Evolutionary conservation across 257 asterid genomes (phyloP).

Genomic region (Euphrasia confusa): DNA sequence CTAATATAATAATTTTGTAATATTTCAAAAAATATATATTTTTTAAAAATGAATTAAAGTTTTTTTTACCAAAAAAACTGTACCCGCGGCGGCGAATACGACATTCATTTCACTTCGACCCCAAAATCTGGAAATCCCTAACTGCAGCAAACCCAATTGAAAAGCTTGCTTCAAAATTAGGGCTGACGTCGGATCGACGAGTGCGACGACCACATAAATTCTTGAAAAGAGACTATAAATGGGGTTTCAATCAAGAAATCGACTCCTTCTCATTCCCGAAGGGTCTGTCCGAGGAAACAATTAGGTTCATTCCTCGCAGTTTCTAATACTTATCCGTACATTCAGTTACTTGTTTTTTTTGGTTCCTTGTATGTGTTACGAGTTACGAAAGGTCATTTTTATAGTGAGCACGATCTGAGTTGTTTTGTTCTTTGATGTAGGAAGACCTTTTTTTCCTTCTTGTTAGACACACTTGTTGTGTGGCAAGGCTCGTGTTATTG

Average conservation of each 20-base stretch:
- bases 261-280: conserved; percentile 88
- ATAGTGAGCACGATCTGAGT: not conserved
- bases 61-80: no score
- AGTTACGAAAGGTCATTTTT: no score
- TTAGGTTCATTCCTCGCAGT: conserved; percentile 46
- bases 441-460: not conserved
- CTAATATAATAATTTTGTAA: no score
- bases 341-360: conserved; percentile 51
- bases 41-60: no score
- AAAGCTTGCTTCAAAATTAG: conserved; percentile 47
- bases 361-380: no score
- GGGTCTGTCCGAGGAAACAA: conserved; percentile 74
- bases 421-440: conserved; percentile 2
- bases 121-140: conserved; percentile 25
- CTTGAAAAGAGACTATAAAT: no score
- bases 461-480: not conserved
- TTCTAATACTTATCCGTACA: conserved; percentile 83
- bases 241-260: conserved; percentile 29
- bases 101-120: conserved; percentile 18
- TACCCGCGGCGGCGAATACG: no score
- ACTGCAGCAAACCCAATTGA: conserved; percentile 35
- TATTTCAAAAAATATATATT: no score
- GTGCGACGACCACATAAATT: no score
- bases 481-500: no score
- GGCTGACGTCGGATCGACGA: conserved; percentile 52